Conservation (phyloP, 192 early-diverging fungal genomes). For the Coemansia sp. region DNA sequence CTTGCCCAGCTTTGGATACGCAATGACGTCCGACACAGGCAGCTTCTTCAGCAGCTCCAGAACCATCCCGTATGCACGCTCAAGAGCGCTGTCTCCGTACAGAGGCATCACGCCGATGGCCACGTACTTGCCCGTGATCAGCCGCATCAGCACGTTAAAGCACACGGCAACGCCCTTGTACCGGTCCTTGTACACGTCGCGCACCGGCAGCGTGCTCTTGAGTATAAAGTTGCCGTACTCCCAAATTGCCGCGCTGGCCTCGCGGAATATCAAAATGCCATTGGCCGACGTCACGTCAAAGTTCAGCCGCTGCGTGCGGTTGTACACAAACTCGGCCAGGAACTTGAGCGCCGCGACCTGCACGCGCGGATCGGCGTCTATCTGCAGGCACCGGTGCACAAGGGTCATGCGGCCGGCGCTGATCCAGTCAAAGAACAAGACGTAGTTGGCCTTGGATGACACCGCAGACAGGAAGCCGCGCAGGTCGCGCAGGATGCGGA, state of each 20-base stretch:
- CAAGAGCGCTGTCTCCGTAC: constrained; percentile 78
- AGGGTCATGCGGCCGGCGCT: constrained; percentile 66
- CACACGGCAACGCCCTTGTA: constrained; percentile 79
- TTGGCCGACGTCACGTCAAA: constrained; percentile 85
- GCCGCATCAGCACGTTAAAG: constrained; percentile 66
- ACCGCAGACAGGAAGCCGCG: constrained; percentile 73
- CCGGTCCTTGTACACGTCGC: constrained; percentile 54
- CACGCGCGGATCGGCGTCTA: constrained; percentile 56
- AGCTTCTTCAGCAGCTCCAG: constrained; percentile 71
- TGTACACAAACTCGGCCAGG: constrained; percentile 76
- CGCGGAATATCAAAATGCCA: constrained; percentile 86
- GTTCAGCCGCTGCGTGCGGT: constrained; percentile 70
- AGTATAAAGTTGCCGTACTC: constrained; percentile 56
- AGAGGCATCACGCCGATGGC: constrained; percentile 90
- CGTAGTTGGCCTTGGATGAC: constrained; percentile 57
- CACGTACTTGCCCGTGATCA: constrained; percentile 78
- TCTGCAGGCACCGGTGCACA: constrained; percentile 64
- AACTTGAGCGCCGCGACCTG: constrained; percentile 74
- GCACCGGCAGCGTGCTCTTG: constrained; percentile 15
- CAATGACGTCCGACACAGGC: constrained; percentile 73
- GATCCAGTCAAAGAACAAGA: constrained; percentile 84
- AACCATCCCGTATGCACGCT: constrained; percentile 59
- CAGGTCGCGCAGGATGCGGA: constrained; percentile 70
- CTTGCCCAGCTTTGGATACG: constrained; percentile 55
- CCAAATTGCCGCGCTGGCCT: constrained; percentile 67